Evolutionary conservation across 805 yeast species (phyloP), one percentile per base, ranked within the genome.

Genomic region (Zygosaccharomyces bailii): DNA sequence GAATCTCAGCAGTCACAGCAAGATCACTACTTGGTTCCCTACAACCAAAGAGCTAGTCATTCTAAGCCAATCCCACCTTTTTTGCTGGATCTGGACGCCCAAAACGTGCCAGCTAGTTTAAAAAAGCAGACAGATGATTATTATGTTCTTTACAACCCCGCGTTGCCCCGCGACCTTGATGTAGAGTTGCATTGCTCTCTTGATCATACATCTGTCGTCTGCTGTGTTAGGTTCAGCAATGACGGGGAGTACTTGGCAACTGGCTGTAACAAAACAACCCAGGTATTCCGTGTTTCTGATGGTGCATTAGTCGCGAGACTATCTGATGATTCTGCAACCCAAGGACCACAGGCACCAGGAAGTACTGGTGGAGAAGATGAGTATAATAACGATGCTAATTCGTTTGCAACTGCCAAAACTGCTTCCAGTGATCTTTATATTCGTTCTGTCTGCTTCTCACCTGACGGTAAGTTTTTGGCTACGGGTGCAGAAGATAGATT

Each of bases 211-310:
- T 85, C 96, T 1, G 98, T 91, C 35, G 98, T 91, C 40, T 93
- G 98, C 72, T 91, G 98, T 68, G 98, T 91, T 46, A 77, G 95
- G 50, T 91, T 93, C 72, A 82, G 90, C 46, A 80, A 80, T 52
- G 96, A 88, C 64, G 98, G 98, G 51, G 84, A 86, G 68, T 86
- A 79, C 61, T 74, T 91, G 55, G 99, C 98, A 19, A 91, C 98
- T 11, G 99, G 99, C 39, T 90, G 97, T 72, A 93, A 91, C 71
- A 87, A 89, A 63, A 79, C 95, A 34, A 93, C 98, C 2, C 96
- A 90, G 67, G 96, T 91, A 46, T 91, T 84, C 68, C 85, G 86
- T 54, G 97, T 90, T 40, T 84, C 84, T 58, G 84, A 95, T 16
- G 98, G 99, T 55, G 90, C 86, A 59, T 73, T 88, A 51, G 81